These are phyloP conservation scores for Hanseniaspora clermontiae DNA, from an alignment of 805 yeast species.

Conservation along the genomic window DNA sequence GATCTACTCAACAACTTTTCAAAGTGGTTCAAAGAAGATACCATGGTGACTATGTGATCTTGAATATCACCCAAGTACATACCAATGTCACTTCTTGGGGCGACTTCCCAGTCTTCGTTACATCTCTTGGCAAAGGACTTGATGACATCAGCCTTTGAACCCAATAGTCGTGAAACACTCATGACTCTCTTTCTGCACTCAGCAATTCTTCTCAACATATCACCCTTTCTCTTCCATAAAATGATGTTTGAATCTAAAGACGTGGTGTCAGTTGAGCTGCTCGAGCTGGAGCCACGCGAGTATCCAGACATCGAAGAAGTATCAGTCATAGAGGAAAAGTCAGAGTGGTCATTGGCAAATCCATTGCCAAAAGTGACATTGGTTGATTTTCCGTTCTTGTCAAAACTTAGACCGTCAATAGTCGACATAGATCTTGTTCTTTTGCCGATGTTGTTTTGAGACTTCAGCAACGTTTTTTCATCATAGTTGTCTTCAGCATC, in stretches of 20 bases:
- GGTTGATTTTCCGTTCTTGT: background rate
- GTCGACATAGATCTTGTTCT: conserved; percentile 16
- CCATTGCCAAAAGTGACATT: conserved; percentile 4
- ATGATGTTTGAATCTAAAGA: conserved; percentile 33
- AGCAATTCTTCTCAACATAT: conserved; percentile 87
- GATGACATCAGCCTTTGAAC: conserved; percentile 94
- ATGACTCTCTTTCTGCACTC: conserved; percentile 90
- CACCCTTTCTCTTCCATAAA: conserved; percentile 86
- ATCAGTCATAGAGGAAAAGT: conserved; percentile 16
- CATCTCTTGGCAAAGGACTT: conserved; percentile 88
- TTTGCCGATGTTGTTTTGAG: conserved; percentile 17
- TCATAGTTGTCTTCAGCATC: conserved; percentile 11
- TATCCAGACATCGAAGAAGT: conserved; percentile 17
- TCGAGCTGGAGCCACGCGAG: conserved; percentile 15
- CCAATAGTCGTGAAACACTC: conserved; percentile 72
- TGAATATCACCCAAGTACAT: conserved; percentile 95
- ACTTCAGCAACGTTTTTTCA: background rate
- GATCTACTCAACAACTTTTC: conserved; percentile 86
- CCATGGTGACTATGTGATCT: conserved; percentile 96
- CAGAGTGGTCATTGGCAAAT: conserved; percentile 8
- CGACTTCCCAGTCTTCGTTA: conserved; percentile 68
- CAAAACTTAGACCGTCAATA: background rate
- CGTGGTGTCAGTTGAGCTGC: conserved; percentile 22
- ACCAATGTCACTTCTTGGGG: conserved; percentile 76
- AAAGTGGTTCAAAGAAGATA: conserved; percentile 83